Evolutionary conservation across 495 filamentous ascomycete species (phyloP).

Genomic region (Sordaria brevicollis): DNA sequence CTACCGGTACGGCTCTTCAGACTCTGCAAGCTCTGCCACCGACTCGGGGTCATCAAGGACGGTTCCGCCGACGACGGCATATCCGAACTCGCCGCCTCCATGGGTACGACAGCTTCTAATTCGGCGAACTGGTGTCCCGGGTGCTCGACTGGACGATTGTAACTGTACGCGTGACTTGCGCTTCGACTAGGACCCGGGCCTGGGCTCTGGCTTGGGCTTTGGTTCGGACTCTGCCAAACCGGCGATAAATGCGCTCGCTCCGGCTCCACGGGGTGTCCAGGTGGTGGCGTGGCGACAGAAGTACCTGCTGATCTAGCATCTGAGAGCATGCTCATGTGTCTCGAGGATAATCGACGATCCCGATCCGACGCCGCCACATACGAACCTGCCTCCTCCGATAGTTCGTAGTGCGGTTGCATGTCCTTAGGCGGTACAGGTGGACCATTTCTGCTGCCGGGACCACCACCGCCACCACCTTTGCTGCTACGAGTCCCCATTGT

Average conservation of each 20-base stretch:
- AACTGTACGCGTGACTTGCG: neutral
- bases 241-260: neutral
- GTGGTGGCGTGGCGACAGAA: neutral
- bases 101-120: conserved; percentile 6
- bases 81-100: neutral
- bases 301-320: neutral
- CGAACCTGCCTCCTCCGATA: conserved; percentile 8
- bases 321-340: conserved; percentile 1
- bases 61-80: neutral
- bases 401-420: conserved; percentile 10
- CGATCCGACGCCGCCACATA: neutral
- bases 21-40: neutral
- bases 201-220: neutral
- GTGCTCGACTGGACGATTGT: neutral
- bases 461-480: neutral
- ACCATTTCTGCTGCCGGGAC: neutral
- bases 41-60: neutral
- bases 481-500: neutral
- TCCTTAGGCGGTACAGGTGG: conserved; percentile 21
- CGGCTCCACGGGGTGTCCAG: neutral
- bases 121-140: conserved; percentile 3
- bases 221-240: neutral
- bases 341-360: neutral
- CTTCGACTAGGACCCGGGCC: neutral
- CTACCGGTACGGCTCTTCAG: neutral